Evolutionary conservation across 1,284 basidiomycete genomes (phyloP).

Genomic region (Afroboletus lepidellus): DNA sequence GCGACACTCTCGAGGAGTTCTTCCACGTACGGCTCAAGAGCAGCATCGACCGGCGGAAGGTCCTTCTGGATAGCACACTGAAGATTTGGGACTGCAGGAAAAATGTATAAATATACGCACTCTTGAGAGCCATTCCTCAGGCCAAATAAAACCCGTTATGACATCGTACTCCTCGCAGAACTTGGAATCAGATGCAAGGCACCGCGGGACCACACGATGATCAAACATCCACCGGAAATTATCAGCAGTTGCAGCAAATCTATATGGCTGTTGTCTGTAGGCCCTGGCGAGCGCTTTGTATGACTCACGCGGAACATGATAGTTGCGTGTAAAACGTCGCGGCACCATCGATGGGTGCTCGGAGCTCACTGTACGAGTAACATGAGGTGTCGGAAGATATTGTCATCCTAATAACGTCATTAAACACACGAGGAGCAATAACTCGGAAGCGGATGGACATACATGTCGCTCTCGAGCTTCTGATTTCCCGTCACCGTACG

Average conservation of each 20-base stretch:
- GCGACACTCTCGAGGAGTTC: constrained; percentile 3
- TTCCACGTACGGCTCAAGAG: constrained; percentile 3
- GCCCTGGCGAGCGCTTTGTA: too few relatives aligned
- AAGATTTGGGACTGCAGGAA: neutral
- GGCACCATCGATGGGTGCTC: too few relatives aligned
- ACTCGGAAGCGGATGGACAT: too few relatives aligned
- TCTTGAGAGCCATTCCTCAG: neutral
- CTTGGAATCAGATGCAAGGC: neutral
- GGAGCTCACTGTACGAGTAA: too few relatives aligned
- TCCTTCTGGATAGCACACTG: neutral
- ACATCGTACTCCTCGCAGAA: constrained; percentile 4
- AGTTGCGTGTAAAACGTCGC: too few relatives aligned
- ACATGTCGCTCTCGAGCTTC: too few relatives aligned
- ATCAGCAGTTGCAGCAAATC: constrained; percentile 5
- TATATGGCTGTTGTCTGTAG: too few relatives aligned
- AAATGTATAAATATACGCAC: neutral
- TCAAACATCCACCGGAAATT: constrained; percentile 11
- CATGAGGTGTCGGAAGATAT: too few relatives aligned
- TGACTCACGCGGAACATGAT: too few relatives aligned
- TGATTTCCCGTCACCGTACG: too few relatives aligned
- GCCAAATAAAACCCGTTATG: constrained; percentile 8
- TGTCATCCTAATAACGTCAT: too few relatives aligned
- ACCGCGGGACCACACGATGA: constrained; percentile 3
- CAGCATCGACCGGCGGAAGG: constrained; percentile 8
- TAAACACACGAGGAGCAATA: too few relatives aligned